phyloP scores from a whole-genome alignment of 2,329 filamentous ascomycete genomes.

The Phialocephala sp. region DNA sequence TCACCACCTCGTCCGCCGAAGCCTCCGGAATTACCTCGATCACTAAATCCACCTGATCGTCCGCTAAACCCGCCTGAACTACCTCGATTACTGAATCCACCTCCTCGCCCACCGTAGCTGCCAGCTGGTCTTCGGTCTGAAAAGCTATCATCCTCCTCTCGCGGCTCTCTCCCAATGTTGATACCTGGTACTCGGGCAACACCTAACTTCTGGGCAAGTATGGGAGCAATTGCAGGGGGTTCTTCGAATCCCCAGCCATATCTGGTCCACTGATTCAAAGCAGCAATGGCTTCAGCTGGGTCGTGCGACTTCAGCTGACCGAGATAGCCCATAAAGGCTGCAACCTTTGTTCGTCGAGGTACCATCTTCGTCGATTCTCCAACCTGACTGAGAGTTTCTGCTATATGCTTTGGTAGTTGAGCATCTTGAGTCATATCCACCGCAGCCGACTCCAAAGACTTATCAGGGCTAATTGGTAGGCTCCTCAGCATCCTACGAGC shows the following conservation, averaged over 20 bases:
- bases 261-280: slow-evolving; percentile 40
- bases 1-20: slow-evolving; percentile 26
- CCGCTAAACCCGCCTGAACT: slow-evolving; percentile 15
- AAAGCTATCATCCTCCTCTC: slow-evolving; percentile 25
- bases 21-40: slow-evolving; percentile 13
- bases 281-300: slow-evolving; percentile 16
- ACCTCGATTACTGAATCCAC: slow-evolving; percentile 20
- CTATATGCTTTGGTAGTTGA: slow-evolving; percentile 39
- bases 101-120: slow-evolving; percentile 19
- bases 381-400: slow-evolving; percentile 38
- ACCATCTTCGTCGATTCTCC: slow-evolving; percentile 39
- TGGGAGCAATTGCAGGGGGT: slow-evolving; percentile 36
- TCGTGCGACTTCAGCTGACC: slow-evolving; percentile 18
- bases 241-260: slow-evolving; percentile 43
- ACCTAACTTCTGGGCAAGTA: slow-evolving; percentile 36
- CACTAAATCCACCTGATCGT: slow-evolving; percentile 23
- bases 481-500: slow-evolving; percentile 35
- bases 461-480: slow-evolving; percentile 40
- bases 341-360: slow-evolving; percentile 33
- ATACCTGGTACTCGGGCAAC: slow-evolving; percentile 32
- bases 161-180: slow-evolving; percentile 25
- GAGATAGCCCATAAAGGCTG: slow-evolving; percentile 38
- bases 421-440: slow-evolving; percentile 45
- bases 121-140: slow-evolving; percentile 20
- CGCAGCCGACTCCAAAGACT: slow-evolving; percentile 33